Conservation (phyloP, 2,329 filamentous ascomycete species). For the Hypomyces perniciosus region DNA sequence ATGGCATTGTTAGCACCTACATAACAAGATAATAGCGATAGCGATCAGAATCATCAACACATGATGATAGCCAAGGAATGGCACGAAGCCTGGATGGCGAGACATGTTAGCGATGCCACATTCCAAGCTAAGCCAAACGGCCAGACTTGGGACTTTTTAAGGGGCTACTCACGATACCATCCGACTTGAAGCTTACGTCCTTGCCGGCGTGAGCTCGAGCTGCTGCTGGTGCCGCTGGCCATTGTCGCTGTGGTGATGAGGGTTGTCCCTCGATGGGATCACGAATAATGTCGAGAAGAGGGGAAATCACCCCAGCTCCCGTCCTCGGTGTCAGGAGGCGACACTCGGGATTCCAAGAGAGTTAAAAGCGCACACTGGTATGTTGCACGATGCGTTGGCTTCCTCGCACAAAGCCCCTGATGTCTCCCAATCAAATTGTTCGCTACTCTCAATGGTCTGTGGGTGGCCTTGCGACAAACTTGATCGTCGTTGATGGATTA, state of each 20-base stretch:
- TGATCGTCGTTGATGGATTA: neutral
- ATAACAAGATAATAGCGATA: slow-evolving; percentile 87
- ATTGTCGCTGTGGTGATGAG: slow-evolving; percentile 1
- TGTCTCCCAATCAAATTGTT: neutral
- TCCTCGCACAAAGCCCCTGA: neutral
- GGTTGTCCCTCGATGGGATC: slow-evolving; percentile 13
- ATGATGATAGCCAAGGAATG: slow-evolving; percentile 70
- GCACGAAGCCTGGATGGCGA: slow-evolving; percentile 49
- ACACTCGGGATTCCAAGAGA: slow-evolving; percentile 16
- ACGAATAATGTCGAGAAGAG: neutral
- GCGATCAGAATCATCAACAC: slow-evolving; percentile 97
- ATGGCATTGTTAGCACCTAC: slow-evolving; percentile 51
- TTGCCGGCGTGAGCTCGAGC: slow-evolving; percentile 15
- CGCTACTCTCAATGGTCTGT: too few relatives aligned
- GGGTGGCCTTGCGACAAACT: too few relatives aligned
- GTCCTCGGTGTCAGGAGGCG: slow-evolving; percentile 21
- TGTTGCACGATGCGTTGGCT: too few relatives aligned
- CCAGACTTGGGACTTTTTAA: neutral
- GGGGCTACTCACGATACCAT: slow-evolving; percentile 41
- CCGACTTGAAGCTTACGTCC: slow-evolving; percentile 39
- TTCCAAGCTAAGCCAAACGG: slow-evolving; percentile 13
- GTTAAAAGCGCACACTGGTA: slow-evolving; percentile 5
- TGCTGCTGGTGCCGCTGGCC: slow-evolving; percentile 19
- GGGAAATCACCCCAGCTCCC: slow-evolving; percentile 10
- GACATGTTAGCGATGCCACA: slow-evolving; percentile 12